Evolutionary conservation across 2,329 filamentous ascomycete species (phyloP).

Genomic region (Aureobasidium sp.): DNA sequence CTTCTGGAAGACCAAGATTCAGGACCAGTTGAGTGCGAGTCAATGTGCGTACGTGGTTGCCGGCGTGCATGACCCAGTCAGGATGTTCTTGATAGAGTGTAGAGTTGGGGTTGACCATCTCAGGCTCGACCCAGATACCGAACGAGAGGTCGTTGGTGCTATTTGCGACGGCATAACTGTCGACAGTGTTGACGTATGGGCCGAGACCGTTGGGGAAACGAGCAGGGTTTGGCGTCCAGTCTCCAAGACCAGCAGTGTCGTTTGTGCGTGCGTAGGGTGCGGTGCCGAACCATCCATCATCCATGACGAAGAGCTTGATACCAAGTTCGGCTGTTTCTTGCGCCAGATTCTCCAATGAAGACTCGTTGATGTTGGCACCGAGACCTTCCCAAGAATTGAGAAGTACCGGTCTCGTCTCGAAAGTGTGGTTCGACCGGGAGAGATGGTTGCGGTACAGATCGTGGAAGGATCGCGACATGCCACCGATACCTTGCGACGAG

Average conservation of each 20-base stretch:
- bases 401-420: conserved; percentile 47
- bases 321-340: conserved; percentile 52
- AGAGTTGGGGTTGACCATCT: conserved; percentile 61
- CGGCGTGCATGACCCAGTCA: conserved; percentile 56
- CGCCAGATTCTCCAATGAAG: conserved; percentile 49
- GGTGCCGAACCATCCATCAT: conserved; percentile 60
- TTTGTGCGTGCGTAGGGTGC: conserved; percentile 52
- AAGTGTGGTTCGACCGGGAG: conserved; percentile 50
- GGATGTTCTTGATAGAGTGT: conserved; percentile 55
- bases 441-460: conserved; percentile 56
- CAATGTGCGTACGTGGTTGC: conserved; percentile 49
- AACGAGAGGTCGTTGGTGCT: conserved; percentile 48
- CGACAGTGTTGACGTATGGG: conserved; percentile 47
- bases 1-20: conserved; percentile 53
- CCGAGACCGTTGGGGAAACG: conserved; percentile 53
- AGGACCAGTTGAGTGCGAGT: conserved; percentile 55
- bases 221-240: conserved; percentile 54
- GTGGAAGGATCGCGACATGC: conserved; percentile 57
- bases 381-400: conserved; percentile 63
- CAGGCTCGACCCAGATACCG: conserved; percentile 61
- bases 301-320: conserved; percentile 57
- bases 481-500: conserved; percentile 52
- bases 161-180: conserved; percentile 42
- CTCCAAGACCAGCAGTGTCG: conserved; percentile 54
- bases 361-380: conserved; percentile 52